Evolutionary conservation across 768 basidiomycete species (phyloP), one percentile per base, ranked within the genome.

Genomic region (Mycena leptocephala): DNA sequence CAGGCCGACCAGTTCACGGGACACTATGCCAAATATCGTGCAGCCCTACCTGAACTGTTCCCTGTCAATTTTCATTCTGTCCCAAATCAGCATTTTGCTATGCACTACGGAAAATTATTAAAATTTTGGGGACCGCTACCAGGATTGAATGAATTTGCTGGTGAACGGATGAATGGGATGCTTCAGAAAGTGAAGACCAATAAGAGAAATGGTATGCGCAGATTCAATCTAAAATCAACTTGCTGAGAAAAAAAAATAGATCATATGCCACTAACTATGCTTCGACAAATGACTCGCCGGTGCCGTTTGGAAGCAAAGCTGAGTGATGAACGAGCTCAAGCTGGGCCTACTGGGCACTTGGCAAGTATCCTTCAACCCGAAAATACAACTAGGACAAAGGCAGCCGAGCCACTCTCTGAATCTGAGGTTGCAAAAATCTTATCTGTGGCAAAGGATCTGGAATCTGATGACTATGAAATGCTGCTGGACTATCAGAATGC

Each of bases 1-100:
- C 68, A 70, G 63, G 72, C 76, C 20, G 48, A 74, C 10, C 24
- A 14, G 16, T 77, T 39, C 28, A 48, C n/a, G n/a, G 59, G 35
- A 3, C 55, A 68, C 24, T 74, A 61, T 62, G 18, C 68, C 3
- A 0, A 28, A 35, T 74, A 70, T 53, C 58, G 59, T 3, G 30
- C 26, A 0, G 1, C 28, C 0, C 3, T 20, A 14, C 18, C 37
- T 6, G 18, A 46, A 32, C n/a, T 70, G 35, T 70, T 58, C 58
- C 53, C 55, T 9, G 37, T 51, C 48, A 24, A 46, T 8, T 70
- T 70, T 20, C 11, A 58, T 30, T 69, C 65, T 13, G 32, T 67
- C 8, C 53, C 67, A 0, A 69, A 69, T n/a, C 48, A 67, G 6
- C 67, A 69, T 58, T 58, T 69, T 18, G 66, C 66, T 4, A 46